Evolutionary conservation across 2,329 filamentous ascomycete species (phyloP).

Genomic region (Paraphoma sp.): DNA sequence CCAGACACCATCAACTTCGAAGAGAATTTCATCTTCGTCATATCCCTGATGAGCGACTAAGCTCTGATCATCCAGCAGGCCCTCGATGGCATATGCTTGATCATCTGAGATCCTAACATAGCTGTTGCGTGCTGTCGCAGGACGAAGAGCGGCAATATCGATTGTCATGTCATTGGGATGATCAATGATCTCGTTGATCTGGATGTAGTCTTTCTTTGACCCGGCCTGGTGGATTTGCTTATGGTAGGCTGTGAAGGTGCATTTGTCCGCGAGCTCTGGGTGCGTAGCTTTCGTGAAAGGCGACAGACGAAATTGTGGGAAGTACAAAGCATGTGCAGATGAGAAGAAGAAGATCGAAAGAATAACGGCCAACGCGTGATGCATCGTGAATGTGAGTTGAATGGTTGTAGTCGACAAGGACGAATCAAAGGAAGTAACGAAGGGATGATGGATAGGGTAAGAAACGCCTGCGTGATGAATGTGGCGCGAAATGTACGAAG

Average conservation of each 20-base stretch:
- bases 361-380: slow-evolving; percentile 11
- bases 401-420: neutral
- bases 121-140: slow-evolving; percentile 13
- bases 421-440: too few species aligned
- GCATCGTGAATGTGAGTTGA: slow-evolving; percentile 9
- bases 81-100: slow-evolving; percentile 11
- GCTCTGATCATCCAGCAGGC: slow-evolving; percentile 13
- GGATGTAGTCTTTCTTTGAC: slow-evolving; percentile 17
- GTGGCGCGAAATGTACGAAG: neutral
- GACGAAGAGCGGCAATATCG: slow-evolving; percentile 16
- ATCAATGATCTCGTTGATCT: slow-evolving; percentile 17
- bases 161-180: slow-evolving; percentile 17
- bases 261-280: slow-evolving; percentile 8
- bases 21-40: slow-evolving; percentile 7
- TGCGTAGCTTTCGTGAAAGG: neutral
- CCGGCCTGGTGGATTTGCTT: slow-evolving; percentile 10
- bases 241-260: slow-evolving; percentile 26
- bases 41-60: slow-evolving; percentile 9
- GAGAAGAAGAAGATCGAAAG: slow-evolving; percentile 7
- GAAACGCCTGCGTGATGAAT: too few species aligned
- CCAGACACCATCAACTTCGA: slow-evolving; percentile 3
- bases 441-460: too few species aligned
- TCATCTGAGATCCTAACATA: slow-evolving; percentile 13
- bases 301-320: slow-evolving; percentile 2
- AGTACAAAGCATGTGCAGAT: neutral